Base-by-base conservation (phyloP, 2,329 filamentous ascomycete species). In the Graphiopsis chlorocephala region DNA sequence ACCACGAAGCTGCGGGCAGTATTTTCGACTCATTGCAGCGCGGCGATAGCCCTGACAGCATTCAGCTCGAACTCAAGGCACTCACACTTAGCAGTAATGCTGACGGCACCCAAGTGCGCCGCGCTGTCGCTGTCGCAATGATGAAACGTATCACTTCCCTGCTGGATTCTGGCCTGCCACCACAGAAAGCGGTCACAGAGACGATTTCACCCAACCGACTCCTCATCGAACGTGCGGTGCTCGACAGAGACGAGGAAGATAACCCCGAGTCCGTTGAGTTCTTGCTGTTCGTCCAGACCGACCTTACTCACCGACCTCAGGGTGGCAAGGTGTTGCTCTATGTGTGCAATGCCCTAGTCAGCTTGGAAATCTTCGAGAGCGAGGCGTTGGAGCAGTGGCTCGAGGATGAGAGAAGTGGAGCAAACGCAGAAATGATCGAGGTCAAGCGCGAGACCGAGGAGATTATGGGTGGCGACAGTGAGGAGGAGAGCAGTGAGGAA, bases 1-100 rank as follows among this genome's bases (percentile, higher is more conserved):
- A 97, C 75, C 84, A 89, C 67, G 94, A 97, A 73, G 94, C 94
- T 28, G 91, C 94, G 3, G 84, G 88, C 68, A 94, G 92, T 66
- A 85, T 98, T n/a, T 85, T 93, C 67, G 93, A 97, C 72, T 91
- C 92, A 26, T 83, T 98, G 48, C 89, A 90, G 60, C 85, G 87
- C 66, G 90, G 88, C 25, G 82, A 87, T 58, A 85, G 86, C 15
- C 86, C 88, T 12, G 91, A 96, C 74, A 95, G 96, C 68, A 93
- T 97, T 72, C 92, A 94, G 75, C 86, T 98, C 35, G 95, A 99
- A 76, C 90, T 99, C 68, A 96, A 93, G 82, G 91, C 92, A 55
- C 83, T 98, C n/a, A 90, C 94, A 12, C 91, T 99, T 77, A 90
- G 89, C 63, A 92, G 91, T 72, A 92, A 98, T 73, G 95, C 95